These are phyloP conservation scores for Didymella segeticola DNA, from an alignment of 2,329 filamentous ascomycete genomes.

Conservation along the genomic window DNA sequence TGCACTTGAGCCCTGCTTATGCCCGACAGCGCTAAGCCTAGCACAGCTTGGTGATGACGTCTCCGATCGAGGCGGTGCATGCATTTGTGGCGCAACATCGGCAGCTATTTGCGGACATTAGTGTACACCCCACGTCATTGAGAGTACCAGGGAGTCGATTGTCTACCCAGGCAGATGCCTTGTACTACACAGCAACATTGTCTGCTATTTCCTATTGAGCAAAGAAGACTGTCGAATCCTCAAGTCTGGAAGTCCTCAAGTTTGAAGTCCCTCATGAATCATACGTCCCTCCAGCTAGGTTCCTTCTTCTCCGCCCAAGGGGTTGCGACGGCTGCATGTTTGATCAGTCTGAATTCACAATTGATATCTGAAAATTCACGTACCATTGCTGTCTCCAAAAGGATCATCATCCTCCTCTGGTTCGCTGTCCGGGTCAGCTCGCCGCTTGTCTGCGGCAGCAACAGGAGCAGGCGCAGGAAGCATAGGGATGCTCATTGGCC, in stretches of 20 bases:
- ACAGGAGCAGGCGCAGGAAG: slow-evolving; percentile 34
- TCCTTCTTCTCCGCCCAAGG: slow-evolving; percentile 49
- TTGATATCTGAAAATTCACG: not conserved
- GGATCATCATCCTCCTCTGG: slow-evolving; percentile 75
- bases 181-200: not conserved
- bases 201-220: not conserved
- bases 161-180: not conserved
- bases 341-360: slow-evolving; percentile 11
- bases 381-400: slow-evolving; percentile 80
- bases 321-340: slow-evolving; percentile 58
- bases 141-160: not conserved
- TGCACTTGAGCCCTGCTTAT: slow-evolving; percentile 26
- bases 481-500: slow-evolving; percentile 53
- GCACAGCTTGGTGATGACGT: slow-evolving; percentile 34
- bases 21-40: slow-evolving; percentile 23
- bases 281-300: slow-evolving; percentile 51
- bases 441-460: slow-evolving; percentile 45
- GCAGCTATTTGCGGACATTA: not conserved
- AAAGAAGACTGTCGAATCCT: too few species aligned
- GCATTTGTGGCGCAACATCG: slow-evolving; percentile 1
- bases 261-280: slow-evolving; percentile 12
- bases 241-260: too few species aligned
- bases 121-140: not conserved
- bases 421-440: slow-evolving; percentile 62
- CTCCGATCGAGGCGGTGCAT: slow-evolving; percentile 28